Evolutionary conservation across 192 early-diverging fungal genomes (phyloP), one percentile per base, ranked within the genome.

Genomic region (Backusella macrospora): DNA sequence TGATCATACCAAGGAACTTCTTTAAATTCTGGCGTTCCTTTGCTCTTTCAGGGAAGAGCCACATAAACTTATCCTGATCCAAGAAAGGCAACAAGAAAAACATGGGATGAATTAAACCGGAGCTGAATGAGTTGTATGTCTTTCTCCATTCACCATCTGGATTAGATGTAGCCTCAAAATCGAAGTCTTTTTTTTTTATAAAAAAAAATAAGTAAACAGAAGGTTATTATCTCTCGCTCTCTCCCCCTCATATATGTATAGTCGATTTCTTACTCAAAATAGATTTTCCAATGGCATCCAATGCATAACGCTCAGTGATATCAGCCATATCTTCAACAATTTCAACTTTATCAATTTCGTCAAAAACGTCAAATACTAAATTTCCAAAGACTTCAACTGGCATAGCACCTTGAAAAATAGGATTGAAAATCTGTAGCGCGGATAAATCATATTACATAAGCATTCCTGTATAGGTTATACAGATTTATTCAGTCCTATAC

Each of bases 141-240:
- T 34, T 62, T 5, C 69, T 68, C 79, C 79, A 80, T 52, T 70
- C 46, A 52, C 48, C 69, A 2, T 76, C 38, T 0, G 65, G 65
- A 6, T 62, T 46, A 1, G 73, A 55, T 3, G 72, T 67, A 4
- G 79, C 70, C n/a, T 80, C 38, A 16, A 76, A 80, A 46, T 80
- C 67, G 18, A 73, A 70, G 26, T 45, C 63, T 49, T 5, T 48
- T 4, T 71, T 26, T 15, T 49, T 59, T 40, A n/a, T n/a, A n/a
- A 47, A 34, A 34, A 34, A 1, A 34, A 34, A 34, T 12, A 15
- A 29, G 38, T 15, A 40, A 26, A 65, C n/a, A n/a, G n/a, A 26
- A 10, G 1, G 70, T 37, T 59, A 59, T 26, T 59, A 26, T 59
- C 18, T 5, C 2, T 59, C 23, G 6, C 26, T 59, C 5, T 59